phyloP scores from a whole-genome alignment of 2,329 filamentous ascomycete genomes.

The Xylaria sp. region DNA sequence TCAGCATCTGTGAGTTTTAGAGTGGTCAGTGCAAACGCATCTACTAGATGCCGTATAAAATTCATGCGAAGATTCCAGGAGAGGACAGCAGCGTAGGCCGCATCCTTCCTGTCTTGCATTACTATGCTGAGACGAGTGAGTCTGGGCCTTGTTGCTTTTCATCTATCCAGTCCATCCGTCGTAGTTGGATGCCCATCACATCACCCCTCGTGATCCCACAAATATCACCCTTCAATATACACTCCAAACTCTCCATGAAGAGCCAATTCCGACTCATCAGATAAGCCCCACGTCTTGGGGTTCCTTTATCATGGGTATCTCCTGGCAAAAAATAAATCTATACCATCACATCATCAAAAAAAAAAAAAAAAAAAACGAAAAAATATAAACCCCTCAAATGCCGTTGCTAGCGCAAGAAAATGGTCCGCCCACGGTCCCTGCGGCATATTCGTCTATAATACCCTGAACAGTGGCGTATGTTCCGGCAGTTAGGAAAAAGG shows the following conservation, averaged over 20 bases:
- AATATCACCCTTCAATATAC: constrained; percentile 15
- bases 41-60: constrained; percentile 37
- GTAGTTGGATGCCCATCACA: background rate
- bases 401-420: constrained; percentile 81
- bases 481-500: constrained; percentile 84
- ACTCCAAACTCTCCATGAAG: constrained; percentile 15
- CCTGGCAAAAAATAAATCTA: constrained; percentile 34
- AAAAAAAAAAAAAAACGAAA: constrained; percentile 22
- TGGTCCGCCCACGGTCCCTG: constrained; percentile 72
- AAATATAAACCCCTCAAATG: constrained; percentile 53
- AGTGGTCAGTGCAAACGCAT: constrained; percentile 34
- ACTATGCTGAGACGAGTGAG: constrained; percentile 42
- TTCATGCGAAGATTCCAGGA: constrained; percentile 44
- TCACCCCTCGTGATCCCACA: background rate
- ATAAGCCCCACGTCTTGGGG: constrained; percentile 2
- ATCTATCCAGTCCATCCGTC: constrained; percentile 11
- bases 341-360: constrained; percentile 21
- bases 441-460: constrained; percentile 77
- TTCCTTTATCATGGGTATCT: constrained; percentile 42
- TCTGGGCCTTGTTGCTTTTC: constrained; percentile 1
- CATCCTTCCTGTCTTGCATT: constrained; percentile 44
- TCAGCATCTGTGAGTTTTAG: background rate
- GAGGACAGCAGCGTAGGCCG: constrained; percentile 28
- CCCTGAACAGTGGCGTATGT: constrained; percentile 83
- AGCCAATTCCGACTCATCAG: constrained; percentile 1